Percentiles rank a stretch among this genome's conserved stretches.
phyloP scores from a whole-genome alignment of 2,329 filamentous ascomycete genomes.

The Stachybotrys elegans region DNA sequence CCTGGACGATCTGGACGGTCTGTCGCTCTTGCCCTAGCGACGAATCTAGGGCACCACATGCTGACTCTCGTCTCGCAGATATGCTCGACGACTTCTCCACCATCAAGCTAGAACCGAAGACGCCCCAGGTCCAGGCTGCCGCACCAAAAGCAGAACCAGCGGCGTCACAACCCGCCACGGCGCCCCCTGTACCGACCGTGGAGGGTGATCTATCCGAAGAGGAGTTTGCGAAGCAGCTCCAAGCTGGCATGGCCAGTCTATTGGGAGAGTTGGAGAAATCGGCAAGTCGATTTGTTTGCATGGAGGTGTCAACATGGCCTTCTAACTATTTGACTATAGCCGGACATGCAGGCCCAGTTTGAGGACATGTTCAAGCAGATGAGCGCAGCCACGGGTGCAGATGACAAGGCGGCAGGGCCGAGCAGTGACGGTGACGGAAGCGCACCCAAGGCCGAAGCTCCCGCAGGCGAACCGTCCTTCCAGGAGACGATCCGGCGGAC shows the following conservation, averaged over 20 bases:
- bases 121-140: slow-evolving; percentile 19
- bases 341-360: slow-evolving; percentile 74
- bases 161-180: slow-evolving; percentile 25
- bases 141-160: slow-evolving; percentile 21
- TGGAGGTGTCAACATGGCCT: background rate
- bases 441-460: slow-evolving; percentile 23
- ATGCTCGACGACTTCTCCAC: slow-evolving; percentile 88
- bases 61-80: slow-evolving; percentile 46
- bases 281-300: slow-evolving; percentile 30
- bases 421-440: slow-evolving; percentile 14
- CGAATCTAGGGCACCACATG: background rate
- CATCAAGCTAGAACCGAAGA: slow-evolving; percentile 40
- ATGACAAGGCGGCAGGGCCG: slow-evolving; percentile 12
- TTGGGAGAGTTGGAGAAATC: slow-evolving; percentile 65
- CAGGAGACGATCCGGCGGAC: slow-evolving; percentile 89
- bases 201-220: slow-evolving; percentile 57
- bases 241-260: slow-evolving; percentile 82
- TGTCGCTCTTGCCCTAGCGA: slow-evolving; percentile 12
- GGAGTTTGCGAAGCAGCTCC: slow-evolving; percentile 80
- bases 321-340: slow-evolving; percentile 29
- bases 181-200: slow-evolving; percentile 15
- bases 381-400: slow-evolving; percentile 41
- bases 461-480: slow-evolving; percentile 62
- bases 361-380: slow-evolving; percentile 73
- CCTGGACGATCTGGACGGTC: slow-evolving; percentile 85